Evolutionary conservation across 257 asterid species (phyloP).

Genomic region (Osmanthus fragrans): DNA sequence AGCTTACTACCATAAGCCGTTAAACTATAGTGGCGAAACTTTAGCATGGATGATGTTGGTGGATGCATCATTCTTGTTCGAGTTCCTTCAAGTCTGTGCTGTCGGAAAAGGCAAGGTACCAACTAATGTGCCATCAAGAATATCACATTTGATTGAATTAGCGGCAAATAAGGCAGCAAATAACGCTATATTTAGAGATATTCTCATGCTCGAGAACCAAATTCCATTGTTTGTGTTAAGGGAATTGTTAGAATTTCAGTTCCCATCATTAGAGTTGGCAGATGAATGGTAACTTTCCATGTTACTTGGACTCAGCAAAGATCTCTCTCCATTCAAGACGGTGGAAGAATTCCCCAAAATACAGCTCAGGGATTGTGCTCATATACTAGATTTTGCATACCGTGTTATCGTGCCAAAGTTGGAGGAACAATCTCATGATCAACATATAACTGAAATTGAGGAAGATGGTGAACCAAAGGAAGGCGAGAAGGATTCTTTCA

Average conservation of each 20-base stretch:
- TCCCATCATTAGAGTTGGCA: slow-evolving; percentile 31
- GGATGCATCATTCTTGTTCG: slow-evolving; percentile 55
- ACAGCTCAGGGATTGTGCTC: slow-evolving; percentile 32
- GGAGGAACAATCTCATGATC: slow-evolving; percentile 19
- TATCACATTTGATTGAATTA: slow-evolving; percentile 44
- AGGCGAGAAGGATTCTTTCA: not conserved
- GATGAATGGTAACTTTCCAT: slow-evolving; percentile 37
- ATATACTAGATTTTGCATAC: slow-evolving; percentile 54
- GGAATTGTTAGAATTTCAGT: slow-evolving; percentile 43
- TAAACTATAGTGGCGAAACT: slow-evolving; percentile 40
- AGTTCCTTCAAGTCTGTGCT: slow-evolving; percentile 49
- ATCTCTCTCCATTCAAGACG: slow-evolving; percentile 48
- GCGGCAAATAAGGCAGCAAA: slow-evolving; percentile 46
- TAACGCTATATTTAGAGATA: slow-evolving; percentile 51
- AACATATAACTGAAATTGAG: slow-evolving; percentile 16
- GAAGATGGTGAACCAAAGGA: slow-evolving; percentile 1
- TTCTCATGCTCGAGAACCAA: slow-evolving; percentile 69
- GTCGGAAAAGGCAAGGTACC: slow-evolving; percentile 35
- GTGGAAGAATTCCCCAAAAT: slow-evolving; percentile 2
- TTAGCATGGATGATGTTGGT: slow-evolving; percentile 68
- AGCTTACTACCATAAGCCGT: slow-evolving; percentile 47
- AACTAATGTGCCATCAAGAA: slow-evolving; percentile 33
- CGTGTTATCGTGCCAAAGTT: slow-evolving; percentile 41
- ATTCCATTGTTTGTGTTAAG: slow-evolving; percentile 55
- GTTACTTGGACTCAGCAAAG: slow-evolving; percentile 34